phyloP scores from a whole-genome alignment of 108 stramenopile genomes.

The Nitzschia palea region DNA sequence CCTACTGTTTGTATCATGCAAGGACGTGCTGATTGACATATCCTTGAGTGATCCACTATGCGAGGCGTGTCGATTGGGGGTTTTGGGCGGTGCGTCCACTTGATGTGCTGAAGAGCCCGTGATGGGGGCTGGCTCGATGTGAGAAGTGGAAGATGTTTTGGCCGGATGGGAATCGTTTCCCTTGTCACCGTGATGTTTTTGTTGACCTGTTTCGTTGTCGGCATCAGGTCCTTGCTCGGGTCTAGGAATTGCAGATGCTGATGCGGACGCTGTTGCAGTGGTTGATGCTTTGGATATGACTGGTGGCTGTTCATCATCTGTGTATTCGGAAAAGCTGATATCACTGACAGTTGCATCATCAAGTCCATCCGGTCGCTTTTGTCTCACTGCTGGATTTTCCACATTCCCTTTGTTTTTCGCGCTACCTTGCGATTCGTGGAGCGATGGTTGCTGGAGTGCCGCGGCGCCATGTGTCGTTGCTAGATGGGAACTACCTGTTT shows the following conservation, averaged over 20 bases:
- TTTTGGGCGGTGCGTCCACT: slow-evolving; percentile 4
- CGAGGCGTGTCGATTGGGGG: slow-evolving; percentile 11
- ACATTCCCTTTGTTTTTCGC: neutral
- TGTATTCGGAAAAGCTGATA: slow-evolving; percentile 10
- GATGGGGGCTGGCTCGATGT: neutral
- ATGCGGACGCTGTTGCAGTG: neutral
- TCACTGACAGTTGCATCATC: slow-evolving; percentile 26
- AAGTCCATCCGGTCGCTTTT: neutral
- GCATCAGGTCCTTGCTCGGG: too few relatives aligned
- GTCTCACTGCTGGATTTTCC: neutral
- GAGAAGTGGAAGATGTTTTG: neutral
- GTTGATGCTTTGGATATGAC: neutral
- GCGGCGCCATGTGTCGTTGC: neutral
- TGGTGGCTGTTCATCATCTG: neutral
- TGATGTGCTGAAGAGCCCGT: too few relatives aligned
- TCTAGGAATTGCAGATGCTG: too few relatives aligned
- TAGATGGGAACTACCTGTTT: neutral
- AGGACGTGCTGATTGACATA: neutral
- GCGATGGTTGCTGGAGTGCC: neutral
- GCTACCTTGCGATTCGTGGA: neutral
- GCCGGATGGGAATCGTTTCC: neutral
- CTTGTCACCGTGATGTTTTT: neutral
- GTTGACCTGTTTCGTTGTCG: neutral
- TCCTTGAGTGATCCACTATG: neutral
- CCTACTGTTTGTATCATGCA: neutral